Evolutionary conservation across 2,329 filamentous ascomycete species (phyloP).

Genomic region (Chaetoscypha palmicola): DNA sequence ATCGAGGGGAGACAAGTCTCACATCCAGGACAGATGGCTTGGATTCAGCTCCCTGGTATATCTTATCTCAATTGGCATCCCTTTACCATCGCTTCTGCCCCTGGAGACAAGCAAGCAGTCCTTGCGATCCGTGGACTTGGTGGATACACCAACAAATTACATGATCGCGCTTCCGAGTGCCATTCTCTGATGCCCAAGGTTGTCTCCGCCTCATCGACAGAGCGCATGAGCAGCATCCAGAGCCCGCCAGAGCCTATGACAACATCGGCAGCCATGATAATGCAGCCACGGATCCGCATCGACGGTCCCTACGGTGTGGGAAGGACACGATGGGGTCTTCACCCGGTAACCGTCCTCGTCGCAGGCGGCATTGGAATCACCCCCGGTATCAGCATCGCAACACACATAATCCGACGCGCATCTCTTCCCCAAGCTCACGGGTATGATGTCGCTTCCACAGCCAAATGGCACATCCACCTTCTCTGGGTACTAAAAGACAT

Average conservation of each 20-base stretch:
- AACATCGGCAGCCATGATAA: not conserved
- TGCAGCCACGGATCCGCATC: slow-evolving; percentile 3
- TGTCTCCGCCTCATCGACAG: not conserved
- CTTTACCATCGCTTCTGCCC: slow-evolving; percentile 21
- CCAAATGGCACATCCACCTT: slow-evolving; percentile 12
- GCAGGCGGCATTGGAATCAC: slow-evolving; percentile 26
- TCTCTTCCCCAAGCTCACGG: not conserved
- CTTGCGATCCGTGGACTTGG: slow-evolving; percentile 19
- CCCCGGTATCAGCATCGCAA: slow-evolving; percentile 22
- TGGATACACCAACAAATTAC: slow-evolving; percentile 9
- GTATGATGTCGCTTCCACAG: not conserved
- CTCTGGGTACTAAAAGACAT: slow-evolving; percentile 18
- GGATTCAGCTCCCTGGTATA: slow-evolving; percentile 21
- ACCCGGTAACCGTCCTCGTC: slow-evolving; percentile 19
- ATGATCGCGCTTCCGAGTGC: not conserved
- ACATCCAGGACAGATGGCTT: slow-evolving; percentile 22
- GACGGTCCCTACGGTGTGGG: slow-evolving; percentile 23
- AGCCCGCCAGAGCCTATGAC: not conserved
- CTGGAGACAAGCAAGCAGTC: slow-evolving; percentile 10
- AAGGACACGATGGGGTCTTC: slow-evolving; percentile 14
- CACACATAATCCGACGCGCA: slow-evolving; percentile 15
- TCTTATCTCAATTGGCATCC: slow-evolving; percentile 26
- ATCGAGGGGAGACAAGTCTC: slow-evolving; percentile 11
- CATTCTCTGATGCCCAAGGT: not conserved
- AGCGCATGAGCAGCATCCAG: not conserved